Percentiles rank a stretch among this genome's conserved stretches.
These are phyloP conservation scores for Rhizopus microsporus DNA, from an alignment of 371 early-diverging fungal genomes.

Conservation along the genomic window DNA sequence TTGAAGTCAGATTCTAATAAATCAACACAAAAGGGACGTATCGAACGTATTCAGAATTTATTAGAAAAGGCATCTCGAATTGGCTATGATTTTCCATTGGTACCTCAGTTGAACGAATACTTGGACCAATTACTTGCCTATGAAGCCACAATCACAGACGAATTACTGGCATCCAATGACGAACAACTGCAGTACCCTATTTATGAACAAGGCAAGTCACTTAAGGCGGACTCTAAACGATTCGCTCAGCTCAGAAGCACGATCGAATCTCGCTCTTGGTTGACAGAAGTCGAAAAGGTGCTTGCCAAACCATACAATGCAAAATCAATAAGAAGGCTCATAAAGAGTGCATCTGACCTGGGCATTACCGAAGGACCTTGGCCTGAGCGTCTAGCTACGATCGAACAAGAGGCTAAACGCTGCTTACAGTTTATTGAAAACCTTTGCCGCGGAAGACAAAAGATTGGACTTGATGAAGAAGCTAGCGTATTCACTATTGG, in stretches of 20 bases:
- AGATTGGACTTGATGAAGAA: conserved; percentile 13
- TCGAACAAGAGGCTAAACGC: conserved; percentile 10
- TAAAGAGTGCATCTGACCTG: conserved; percentile 22
- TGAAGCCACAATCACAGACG: conserved; percentile 3
- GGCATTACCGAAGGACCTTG: neutral
- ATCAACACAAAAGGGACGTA: conserved; percentile 1
- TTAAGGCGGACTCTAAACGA: conserved; percentile 10
- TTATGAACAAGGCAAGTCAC: conserved; percentile 7
- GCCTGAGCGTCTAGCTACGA: conserved; percentile 1
- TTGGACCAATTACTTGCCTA: neutral
- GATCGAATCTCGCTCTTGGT: conserved; percentile 14
- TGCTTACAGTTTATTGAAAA: conserved; percentile 15
- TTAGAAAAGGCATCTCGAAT: conserved; percentile 10
- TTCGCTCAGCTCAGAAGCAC: conserved; percentile 10
- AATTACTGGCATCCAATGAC: conserved; percentile 1
- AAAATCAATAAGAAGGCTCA: conserved; percentile 13
- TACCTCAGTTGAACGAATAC: conserved; percentile 13
- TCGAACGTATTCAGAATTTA: conserved; percentile 10
- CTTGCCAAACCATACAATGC: conserved; percentile 2
- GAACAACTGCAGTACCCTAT: neutral
- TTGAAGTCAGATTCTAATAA: conserved; percentile 10
- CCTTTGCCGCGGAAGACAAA: conserved; percentile 16
- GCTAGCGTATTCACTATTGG: conserved; percentile 6
- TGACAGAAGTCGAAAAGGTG: conserved; percentile 1
- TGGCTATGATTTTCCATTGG: conserved; percentile 4